Evolutionary conservation across 192 early-diverging fungal species (phyloP).

Genomic region (Podila epigama): DNA sequence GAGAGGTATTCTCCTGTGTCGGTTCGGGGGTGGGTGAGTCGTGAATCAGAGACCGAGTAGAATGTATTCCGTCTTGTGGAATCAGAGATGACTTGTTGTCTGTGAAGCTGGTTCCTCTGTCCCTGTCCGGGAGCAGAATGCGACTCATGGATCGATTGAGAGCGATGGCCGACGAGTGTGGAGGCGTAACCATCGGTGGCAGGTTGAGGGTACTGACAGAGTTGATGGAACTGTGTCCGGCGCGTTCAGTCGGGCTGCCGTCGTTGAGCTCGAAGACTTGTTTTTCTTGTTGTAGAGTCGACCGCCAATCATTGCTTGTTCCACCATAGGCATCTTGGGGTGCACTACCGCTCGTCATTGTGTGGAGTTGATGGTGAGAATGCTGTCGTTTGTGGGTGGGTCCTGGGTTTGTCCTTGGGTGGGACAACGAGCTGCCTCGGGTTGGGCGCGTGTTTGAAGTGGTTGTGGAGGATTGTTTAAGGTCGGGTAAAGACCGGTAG

Average conservation of each 20-base stretch:
- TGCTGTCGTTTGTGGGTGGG: conserved; percentile 20
- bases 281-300: conserved; percentile 22
- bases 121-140: conserved; percentile 28
- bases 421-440: conserved; percentile 24
- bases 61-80: not conserved
- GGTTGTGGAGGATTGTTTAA: conserved; percentile 1
- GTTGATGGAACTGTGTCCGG: conserved; percentile 25
- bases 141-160: conserved; percentile 7
- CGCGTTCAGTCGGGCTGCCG: conserved; percentile 2
- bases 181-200: conserved; percentile 5
- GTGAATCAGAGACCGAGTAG: not conserved
- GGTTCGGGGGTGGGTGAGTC: conserved; percentile 15
- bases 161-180: not conserved
- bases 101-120: not conserved
- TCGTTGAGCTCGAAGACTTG: conserved; percentile 29
- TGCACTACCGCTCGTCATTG: not conserved
- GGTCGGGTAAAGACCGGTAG: conserved; percentile 22
- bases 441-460: conserved; percentile 6
- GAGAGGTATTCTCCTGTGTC: conserved; percentile 21
- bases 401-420: conserved; percentile 25
- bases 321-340: conserved; percentile 36
- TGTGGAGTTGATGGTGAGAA: conserved; percentile 7
- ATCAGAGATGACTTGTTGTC: not conserved
- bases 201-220: conserved; percentile 40
- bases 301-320: conserved; percentile 40